Conservation (phyloP, 345 rosid genomes). For the Corchorus olitorius region DNA sequence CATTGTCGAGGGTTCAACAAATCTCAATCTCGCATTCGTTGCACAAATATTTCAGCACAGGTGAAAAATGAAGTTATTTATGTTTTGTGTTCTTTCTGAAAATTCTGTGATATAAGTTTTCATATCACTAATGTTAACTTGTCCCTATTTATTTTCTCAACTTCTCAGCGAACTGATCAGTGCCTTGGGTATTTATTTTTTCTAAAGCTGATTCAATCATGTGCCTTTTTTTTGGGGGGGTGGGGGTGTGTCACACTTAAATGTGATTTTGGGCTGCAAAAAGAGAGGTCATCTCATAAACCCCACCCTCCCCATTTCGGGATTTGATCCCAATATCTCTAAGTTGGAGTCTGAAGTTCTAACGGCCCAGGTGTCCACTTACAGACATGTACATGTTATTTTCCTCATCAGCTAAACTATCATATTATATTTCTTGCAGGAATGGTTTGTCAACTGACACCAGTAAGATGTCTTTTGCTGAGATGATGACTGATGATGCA, state of each 20-base stretch:
- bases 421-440: conserved; percentile 48
- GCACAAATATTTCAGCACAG: conserved; percentile 95
- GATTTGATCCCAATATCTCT: neutral
- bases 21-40: conserved; percentile 97
- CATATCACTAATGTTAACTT: neutral
- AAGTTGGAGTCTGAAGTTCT: neutral
- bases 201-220: neutral
- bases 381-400: neutral
- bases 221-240: neutral
- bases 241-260: too few species aligned
- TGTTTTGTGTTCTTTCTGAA: neutral
- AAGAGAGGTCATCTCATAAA: neutral
- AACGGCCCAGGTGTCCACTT: neutral
- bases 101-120: neutral
- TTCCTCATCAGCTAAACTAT: conserved; percentile 15
- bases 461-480: conserved; percentile 73
- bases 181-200: too few species aligned
- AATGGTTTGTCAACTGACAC: conserved; percentile 76
- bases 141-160: neutral
- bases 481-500: conserved; percentile 97
- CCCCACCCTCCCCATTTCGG: neutral
- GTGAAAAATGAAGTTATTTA: conserved; percentile 38
- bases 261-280: neutral
- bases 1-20: conserved; percentile 93
- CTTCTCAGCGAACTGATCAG: neutral